phyloP scores from a whole-genome alignment of 2,329 filamentous ascomycete genomes.

The Cladosporium sphaerospermum region DNA sequence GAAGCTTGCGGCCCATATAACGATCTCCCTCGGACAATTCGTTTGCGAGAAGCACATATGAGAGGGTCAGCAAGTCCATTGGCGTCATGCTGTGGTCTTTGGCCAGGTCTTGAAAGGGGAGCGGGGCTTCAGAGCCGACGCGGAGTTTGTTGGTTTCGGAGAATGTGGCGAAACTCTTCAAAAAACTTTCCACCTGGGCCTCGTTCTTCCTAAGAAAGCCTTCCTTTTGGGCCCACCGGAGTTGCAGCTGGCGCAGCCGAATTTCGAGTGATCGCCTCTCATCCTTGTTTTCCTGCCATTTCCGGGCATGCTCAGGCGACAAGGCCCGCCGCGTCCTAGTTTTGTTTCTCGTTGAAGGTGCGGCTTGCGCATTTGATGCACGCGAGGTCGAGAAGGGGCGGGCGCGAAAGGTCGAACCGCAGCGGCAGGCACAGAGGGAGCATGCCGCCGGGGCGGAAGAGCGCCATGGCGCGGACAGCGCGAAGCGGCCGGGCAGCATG shows the following conservation, averaged over 20 bases:
- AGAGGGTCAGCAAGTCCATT: conserved; percentile 10
- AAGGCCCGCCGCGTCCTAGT: neutral
- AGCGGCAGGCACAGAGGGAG: conserved; percentile 16
- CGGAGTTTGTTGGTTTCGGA: neutral
- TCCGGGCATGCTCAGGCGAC: conserved; percentile 1
- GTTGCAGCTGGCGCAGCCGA: no score
- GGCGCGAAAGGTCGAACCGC: conserved; percentile 10
- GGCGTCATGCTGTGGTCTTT: conserved; percentile 5
- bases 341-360: conserved; percentile 7
- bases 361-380: neutral
- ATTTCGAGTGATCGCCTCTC: no score
- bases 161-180: conserved; percentile 11
- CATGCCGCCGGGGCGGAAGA: conserved; percentile 10
- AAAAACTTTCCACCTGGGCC: conserved; percentile 9
- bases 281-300: neutral
- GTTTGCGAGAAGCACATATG: conserved; percentile 7
- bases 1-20: conserved; percentile 19
- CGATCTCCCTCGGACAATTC: conserved; percentile 2
- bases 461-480: conserved; percentile 10
- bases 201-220: no score
- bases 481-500: conserved; percentile 18
- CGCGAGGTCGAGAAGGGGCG: conserved; percentile 4
- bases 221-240: no score
- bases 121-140: neutral
- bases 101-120: conserved; percentile 5